phyloP scores from a whole-genome alignment of 1,284 basidiomycete genomes.

The Spongispora temasekensis region DNA sequence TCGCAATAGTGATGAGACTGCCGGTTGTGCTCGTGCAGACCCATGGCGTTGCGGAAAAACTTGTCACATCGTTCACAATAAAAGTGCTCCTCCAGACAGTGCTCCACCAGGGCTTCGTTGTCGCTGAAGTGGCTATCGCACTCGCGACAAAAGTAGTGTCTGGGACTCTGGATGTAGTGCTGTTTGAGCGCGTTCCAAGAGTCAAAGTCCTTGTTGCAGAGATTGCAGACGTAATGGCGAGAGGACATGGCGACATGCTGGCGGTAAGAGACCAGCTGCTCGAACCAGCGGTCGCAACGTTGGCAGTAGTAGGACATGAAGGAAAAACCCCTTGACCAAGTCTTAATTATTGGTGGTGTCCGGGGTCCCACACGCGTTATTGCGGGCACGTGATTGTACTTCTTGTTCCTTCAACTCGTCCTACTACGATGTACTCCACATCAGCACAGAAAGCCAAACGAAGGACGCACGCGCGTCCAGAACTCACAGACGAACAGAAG shows the following conservation, averaged over 20 bases:
- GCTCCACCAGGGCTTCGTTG: slow-evolving; percentile 29
- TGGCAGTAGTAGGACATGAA: slow-evolving; percentile 21
- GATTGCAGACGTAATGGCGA: slow-evolving; percentile 21
- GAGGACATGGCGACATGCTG: slow-evolving; percentile 29
- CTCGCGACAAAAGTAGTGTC: slow-evolving; percentile 41
- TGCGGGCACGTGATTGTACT: slow-evolving; percentile 26
- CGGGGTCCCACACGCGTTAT: slow-evolving; percentile 33
- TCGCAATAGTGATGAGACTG: slow-evolving; percentile 52
- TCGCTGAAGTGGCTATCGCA: slow-evolving; percentile 42
- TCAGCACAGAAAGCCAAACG: slow-evolving; percentile 77
- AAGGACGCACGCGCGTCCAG: slow-evolving; percentile 69
- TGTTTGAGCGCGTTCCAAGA: slow-evolving; percentile 19
- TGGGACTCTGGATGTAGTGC: slow-evolving; percentile 30
- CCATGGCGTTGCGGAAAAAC: slow-evolving; percentile 41
- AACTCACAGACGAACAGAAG: slow-evolving; percentile 92
- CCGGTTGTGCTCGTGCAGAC: slow-evolving; percentile 48
- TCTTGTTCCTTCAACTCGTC: background rate
- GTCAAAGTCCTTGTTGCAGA: slow-evolving; percentile 23
- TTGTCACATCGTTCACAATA: slow-evolving; percentile 44
- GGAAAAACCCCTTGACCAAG: background rate
- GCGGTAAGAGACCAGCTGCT: slow-evolving; percentile 6
- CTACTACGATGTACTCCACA: slow-evolving; percentile 61
- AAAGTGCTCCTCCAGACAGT: slow-evolving; percentile 39
- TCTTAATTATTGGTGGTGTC: slow-evolving; percentile 11
- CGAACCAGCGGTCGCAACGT: slow-evolving; percentile 21